Evolutionary conservation across 106 monocot species (phyloP).

Genomic region (Vanilla planifolia): DNA sequence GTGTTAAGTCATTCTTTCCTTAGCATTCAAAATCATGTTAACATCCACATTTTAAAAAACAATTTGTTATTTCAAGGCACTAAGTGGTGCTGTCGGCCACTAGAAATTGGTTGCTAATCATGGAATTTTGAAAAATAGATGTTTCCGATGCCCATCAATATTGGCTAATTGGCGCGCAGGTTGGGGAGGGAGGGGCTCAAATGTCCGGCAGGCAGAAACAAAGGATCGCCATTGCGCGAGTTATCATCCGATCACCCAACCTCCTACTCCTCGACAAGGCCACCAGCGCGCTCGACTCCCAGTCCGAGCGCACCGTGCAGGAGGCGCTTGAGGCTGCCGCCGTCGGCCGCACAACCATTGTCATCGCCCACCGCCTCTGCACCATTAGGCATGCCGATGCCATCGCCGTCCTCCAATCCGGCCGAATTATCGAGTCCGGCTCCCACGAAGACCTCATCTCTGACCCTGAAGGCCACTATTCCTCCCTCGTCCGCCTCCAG

Average conservation of each 20-base stretch:
- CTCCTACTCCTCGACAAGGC: slow-evolving; percentile 85
- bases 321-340: slow-evolving; percentile 75
- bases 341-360: slow-evolving; percentile 70
- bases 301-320: slow-evolving; percentile 65
- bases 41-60: too few species aligned
- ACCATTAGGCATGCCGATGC: slow-evolving; percentile 57
- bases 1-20: too few species aligned
- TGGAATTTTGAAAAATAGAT: too few species aligned
- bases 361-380: slow-evolving; percentile 77
- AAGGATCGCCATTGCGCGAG: slow-evolving; percentile 81
- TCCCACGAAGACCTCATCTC: slow-evolving; percentile 57
- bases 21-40: too few species aligned
- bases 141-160: too few species aligned
- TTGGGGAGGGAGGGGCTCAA: slow-evolving; percentile 64
- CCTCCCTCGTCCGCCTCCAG: slow-evolving; percentile 46
- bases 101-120: too few species aligned
- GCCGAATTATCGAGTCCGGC: slow-evolving; percentile 47
- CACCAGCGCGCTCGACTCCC: slow-evolving; percentile 69
- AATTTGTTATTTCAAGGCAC: too few species aligned
- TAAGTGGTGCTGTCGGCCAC: too few species aligned
- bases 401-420: slow-evolving; percentile 54
- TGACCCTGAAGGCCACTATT: slow-evolving; percentile 34
- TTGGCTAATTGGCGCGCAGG: slow-evolving; percentile 61
- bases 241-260: slow-evolving; percentile 48
- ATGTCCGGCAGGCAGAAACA: slow-evolving; percentile 90